Evolutionary conservation across 2,329 filamentous ascomycete genomes (phyloP).

Genomic region (Ampelomyces quisqualis): DNA sequence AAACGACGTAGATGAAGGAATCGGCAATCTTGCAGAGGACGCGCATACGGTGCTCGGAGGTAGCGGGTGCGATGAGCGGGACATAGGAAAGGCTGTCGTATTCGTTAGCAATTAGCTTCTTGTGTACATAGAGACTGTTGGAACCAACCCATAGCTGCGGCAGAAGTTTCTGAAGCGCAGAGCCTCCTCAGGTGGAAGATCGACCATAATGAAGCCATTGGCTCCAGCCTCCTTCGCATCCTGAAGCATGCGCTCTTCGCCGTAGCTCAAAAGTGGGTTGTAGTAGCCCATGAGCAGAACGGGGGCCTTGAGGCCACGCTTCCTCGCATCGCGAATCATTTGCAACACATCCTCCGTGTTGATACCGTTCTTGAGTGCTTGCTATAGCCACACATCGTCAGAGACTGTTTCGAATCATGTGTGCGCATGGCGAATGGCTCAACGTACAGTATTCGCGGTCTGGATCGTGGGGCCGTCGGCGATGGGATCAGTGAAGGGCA

Average conservation of each 20-base stretch:
- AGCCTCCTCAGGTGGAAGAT: constrained; percentile 93
- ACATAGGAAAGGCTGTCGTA: constrained; percentile 77
- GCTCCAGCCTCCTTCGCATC: constrained; percentile 83
- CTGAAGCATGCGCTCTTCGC: constrained; percentile 82
- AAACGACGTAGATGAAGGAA: constrained; percentile 98
- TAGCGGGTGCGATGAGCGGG: constrained; percentile 92
- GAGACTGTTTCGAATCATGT: constrained; percentile 5
- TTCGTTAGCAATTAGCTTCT: constrained; percentile 17
- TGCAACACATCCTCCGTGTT: constrained; percentile 76
- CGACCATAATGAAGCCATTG: constrained; percentile 96
- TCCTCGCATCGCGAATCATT: constrained; percentile 79
- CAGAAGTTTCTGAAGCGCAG: constrained; percentile 86
- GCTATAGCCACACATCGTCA: constrained; percentile 36
- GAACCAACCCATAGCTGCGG: constrained; percentile 67
- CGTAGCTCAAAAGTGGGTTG: constrained; percentile 92
- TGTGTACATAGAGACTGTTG: constrained; percentile 6
- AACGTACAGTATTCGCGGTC: constrained; percentile 77
- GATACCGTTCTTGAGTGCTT: constrained; percentile 85
- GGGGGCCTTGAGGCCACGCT: constrained; percentile 74
- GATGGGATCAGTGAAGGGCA: constrained; percentile 97
- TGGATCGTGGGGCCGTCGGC: constrained; percentile 97
- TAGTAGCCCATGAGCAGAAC: constrained; percentile 98
- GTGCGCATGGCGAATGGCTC: constrained; percentile 25
- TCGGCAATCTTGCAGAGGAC: constrained; percentile 94
- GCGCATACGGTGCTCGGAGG: constrained; percentile 90